These are phyloP conservation scores for Clitopilus passeckerianus DNA, from an alignment of 768 basidiomycete genomes.

Conservation along the genomic window DNA sequence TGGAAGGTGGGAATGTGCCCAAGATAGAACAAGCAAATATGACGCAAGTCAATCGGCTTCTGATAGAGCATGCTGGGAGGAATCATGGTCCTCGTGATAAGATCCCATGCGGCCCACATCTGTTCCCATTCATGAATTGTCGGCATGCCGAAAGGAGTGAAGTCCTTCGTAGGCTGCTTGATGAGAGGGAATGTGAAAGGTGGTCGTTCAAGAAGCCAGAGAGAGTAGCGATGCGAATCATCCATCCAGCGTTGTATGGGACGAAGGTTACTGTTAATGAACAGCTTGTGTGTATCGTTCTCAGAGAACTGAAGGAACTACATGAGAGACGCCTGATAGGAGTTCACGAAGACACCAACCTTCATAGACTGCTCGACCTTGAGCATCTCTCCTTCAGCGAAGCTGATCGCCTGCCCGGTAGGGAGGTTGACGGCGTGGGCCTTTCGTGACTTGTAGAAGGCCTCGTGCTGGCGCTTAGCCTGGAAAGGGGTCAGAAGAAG, in stretches of 20 bases:
- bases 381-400: conserved; percentile 71
- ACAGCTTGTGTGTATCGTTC: conserved; percentile 61
- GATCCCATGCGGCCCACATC: conserved; percentile 90
- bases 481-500: neutral
- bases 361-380: conserved; percentile 88
- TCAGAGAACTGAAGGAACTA: conserved; percentile 69
- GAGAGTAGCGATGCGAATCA: conserved; percentile 60
- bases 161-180: conserved; percentile 28
- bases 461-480: conserved; percentile 52
- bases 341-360: conserved; percentile 33
- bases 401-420: conserved; percentile 36
- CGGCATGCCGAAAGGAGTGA: conserved; percentile 63
- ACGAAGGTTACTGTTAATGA: conserved; percentile 71
- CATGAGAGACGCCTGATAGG: neutral
- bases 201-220: conserved; percentile 91
- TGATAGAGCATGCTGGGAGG: conserved; percentile 78
- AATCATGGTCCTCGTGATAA: conserved; percentile 80
- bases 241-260: conserved; percentile 87
- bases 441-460: conserved; percentile 68
- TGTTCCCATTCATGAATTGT: conserved; percentile 72
- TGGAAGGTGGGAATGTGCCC: conserved; percentile 93
- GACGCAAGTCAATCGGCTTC: conserved; percentile 91
- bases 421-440: conserved; percentile 56
- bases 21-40: conserved; percentile 95
- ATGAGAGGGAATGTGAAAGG: conserved; percentile 71